A percentile compares a stretch with the other conserved stretches of the same genome.
Evolutionary conservation across 345 rosid genomes (phyloP).

Genomic region (Bruguiera sexangula): DNA sequence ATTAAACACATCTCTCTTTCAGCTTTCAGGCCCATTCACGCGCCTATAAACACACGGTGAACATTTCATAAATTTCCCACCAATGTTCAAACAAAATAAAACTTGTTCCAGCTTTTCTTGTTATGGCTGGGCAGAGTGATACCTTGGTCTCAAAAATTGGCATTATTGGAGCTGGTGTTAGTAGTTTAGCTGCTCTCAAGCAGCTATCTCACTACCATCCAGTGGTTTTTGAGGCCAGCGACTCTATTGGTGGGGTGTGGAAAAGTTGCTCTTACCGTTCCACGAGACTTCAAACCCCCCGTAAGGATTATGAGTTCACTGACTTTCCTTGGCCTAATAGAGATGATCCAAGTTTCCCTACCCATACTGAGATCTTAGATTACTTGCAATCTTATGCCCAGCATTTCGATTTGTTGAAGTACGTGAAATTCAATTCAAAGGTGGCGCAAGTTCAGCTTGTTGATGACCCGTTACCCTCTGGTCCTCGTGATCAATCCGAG

Average conservation of each 20-base stretch:
- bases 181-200: slow-evolving; percentile 76
- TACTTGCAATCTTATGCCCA: slow-evolving; percentile 73
- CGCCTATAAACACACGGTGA: slow-evolving; percentile 33
- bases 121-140: slow-evolving; percentile 28
- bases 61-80: not conserved
- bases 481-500: slow-evolving; percentile 8
- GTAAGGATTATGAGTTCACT: slow-evolving; percentile 71
- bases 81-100: not conserved
- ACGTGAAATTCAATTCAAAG: slow-evolving; percentile 59
- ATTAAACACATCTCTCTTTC: not conserved
- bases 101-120: too few relatives aligned
- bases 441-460: slow-evolving; percentile 59
- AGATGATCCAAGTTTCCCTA: slow-evolving; percentile 63
- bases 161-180: slow-evolving; percentile 87
- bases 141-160: slow-evolving; percentile 50
- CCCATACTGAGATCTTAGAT: slow-evolving; percentile 56
- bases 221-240: slow-evolving; percentile 69
- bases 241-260: slow-evolving; percentile 91
- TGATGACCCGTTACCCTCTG: slow-evolving; percentile 33
- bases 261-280: slow-evolving; percentile 66
- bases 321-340: slow-evolving; percentile 83
- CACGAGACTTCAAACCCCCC: slow-evolving; percentile 73
- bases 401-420: slow-evolving; percentile 61
- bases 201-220: slow-evolving; percentile 66
- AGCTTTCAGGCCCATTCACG: slow-evolving; percentile 18